Conservation (phyloP, 441 rosid genomes). For the Bocquillonia castaneifolia region DNA sequence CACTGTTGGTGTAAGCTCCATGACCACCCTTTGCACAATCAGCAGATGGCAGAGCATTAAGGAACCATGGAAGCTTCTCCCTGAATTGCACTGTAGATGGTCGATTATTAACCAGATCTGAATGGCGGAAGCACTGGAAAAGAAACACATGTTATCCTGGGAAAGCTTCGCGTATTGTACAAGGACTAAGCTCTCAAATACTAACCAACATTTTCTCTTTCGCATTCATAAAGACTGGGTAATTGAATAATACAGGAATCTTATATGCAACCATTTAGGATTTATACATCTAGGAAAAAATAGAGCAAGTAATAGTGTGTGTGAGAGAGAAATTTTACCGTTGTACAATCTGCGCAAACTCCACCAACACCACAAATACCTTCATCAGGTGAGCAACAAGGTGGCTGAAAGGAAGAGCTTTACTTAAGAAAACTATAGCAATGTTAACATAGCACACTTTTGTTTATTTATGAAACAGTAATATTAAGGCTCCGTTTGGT, state of each 20-base stretch:
- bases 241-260: background rate
- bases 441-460: slow-evolving; percentile 6
- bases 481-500: no score
- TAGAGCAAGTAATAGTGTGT: slow-evolving; percentile 9
- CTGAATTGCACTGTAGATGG: slow-evolving; percentile 74
- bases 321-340: slow-evolving; percentile 47
- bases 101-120: slow-evolving; percentile 66
- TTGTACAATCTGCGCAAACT: slow-evolving; percentile 87
- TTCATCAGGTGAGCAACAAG: slow-evolving; percentile 77
- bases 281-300: background rate
- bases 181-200: slow-evolving; percentile 15
- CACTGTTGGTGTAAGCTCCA: slow-evolving; percentile 87
- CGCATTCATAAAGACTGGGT: background rate
- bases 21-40: slow-evolving; percentile 97
- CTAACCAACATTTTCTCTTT: background rate
- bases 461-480: no score
- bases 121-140: slow-evolving; percentile 80
- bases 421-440: slow-evolving; percentile 16
- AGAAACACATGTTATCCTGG: slow-evolving; percentile 31
- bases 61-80: slow-evolving; percentile 97
- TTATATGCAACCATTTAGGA: background rate
- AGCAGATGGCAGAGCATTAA: slow-evolving; percentile 78
- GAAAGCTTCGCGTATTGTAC: background rate
- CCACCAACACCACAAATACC: slow-evolving; percentile 64
- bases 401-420: slow-evolving; percentile 48